Base-by-base conservation (phyloP, 495 filamentous ascomycete genomes). In the Penicillium angulare region DNA sequence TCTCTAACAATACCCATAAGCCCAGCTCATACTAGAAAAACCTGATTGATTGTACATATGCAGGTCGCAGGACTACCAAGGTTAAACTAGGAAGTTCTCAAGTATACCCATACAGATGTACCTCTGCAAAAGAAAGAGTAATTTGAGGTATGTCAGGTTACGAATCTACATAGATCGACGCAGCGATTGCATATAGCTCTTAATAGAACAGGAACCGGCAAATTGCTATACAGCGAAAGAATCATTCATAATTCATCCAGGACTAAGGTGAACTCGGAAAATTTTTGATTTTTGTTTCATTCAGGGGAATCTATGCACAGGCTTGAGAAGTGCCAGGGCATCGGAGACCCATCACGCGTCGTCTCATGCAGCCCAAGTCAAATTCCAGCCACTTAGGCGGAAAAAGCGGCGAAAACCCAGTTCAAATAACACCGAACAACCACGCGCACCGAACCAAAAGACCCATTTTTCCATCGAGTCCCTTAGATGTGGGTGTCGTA, bases 401-500 rank as follows among this genome's bases (percentile, higher is more conserved):
- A 31, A 54, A 55, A 60, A 65, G 64, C 60, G 62, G 64, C 59
- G 64, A 58, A 68, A 72, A 68, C 67, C 68, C 66, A 68, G 62
- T 47, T 50, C 47, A 52, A 59, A 62, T 63, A 75, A 71, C 72
- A 73, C 73, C 67, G 63, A 71, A 71, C 66, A 71, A 71, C 70
- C 66, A 63, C 68, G 61, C 58, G 57, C 61, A 63, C 67, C 68
- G 53, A 63, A 68, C 57, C 67, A 53, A 67, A 59, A 48, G 45
- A 34, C 36, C 47, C 36, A 41, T 49, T 49, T 65, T 63, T 63
- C 60, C 36, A 24, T 52, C 43, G 56, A 62, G 64, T 63, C 68
- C 57, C 75, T 87, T 92, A 98, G 69, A 97, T 97, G 59, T 90
- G 92, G 62, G 93, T 98, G 83, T 97, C 93, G 83, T 97, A 98